These are phyloP conservation scores for Erucastrum elatum DNA, from an alignment of 345 rosid species.

Conservation along the genomic window DNA sequence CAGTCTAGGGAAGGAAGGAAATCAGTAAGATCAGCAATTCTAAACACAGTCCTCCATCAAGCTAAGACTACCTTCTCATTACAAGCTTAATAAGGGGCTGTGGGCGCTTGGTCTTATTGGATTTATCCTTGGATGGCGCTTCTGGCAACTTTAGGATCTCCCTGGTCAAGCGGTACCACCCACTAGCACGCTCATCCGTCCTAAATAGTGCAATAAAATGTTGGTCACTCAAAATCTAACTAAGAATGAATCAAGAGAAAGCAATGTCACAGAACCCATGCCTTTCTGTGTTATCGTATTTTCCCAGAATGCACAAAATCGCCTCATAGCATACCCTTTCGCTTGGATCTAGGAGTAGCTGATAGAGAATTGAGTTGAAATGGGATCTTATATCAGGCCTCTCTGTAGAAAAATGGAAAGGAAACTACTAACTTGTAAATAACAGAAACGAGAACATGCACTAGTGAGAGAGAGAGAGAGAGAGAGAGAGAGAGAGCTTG, in stretches of 20 bases:
- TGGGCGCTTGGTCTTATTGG: slow-evolving; percentile 87
- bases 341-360: slow-evolving; percentile 95
- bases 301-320: slow-evolving; percentile 86
- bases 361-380: slow-evolving; percentile 92
- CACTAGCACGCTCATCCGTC: slow-evolving; percentile 95
- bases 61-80: slow-evolving; percentile 78
- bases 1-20: slow-evolving; percentile 17
- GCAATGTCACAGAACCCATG: slow-evolving; percentile 31
- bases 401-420: slow-evolving; percentile 51
- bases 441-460: slow-evolving; percentile 9
- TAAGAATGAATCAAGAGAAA: slow-evolving; percentile 18
- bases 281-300: slow-evolving; percentile 78
- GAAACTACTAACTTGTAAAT: slow-evolving; percentile 25
- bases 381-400: slow-evolving; percentile 94
- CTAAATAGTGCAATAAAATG: slow-evolving; percentile 41
- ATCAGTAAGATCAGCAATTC: slow-evolving; percentile 12
- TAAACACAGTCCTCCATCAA: slow-evolving; percentile 21
- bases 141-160: slow-evolving; percentile 96
- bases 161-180: slow-evolving; percentile 98
- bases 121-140: slow-evolving; percentile 88
- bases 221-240: slow-evolving; percentile 17
- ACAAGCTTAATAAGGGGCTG: slow-evolving; percentile 96
- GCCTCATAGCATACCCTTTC: slow-evolving; percentile 99
- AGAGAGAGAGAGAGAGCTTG: too few relatives aligned
- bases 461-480: slow-evolving; percentile 25